Conservation (phyloP, 73 alveolate genomes). For the Tetrahymena thermophila region DNA sequence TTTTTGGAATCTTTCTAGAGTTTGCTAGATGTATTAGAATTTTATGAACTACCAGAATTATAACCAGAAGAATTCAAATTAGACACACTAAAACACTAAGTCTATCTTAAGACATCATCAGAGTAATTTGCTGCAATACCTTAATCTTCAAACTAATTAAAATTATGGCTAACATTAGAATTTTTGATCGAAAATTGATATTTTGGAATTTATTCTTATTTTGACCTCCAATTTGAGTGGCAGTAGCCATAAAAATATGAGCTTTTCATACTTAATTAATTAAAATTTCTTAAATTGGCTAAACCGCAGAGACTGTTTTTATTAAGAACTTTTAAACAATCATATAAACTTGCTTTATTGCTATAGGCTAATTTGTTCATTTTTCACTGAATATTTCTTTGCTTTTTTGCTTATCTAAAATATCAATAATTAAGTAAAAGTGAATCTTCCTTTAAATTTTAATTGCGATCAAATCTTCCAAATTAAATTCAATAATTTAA, state of each 20-base stretch:
- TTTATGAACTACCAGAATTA: neutral
- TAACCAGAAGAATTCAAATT: neutral
- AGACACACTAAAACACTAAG: neutral
- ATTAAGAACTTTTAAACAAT: neutral
- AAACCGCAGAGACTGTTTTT: neutral
- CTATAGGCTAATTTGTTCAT: neutral
- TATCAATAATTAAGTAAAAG: neutral
- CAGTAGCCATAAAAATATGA: neutral
- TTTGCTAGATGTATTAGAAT: neutral
- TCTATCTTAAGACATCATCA: neutral
- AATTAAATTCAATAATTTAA: neutral
- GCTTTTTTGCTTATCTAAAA: neutral
- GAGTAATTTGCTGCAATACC: neutral
- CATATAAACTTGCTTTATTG: neutral
- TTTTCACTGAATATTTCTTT: neutral
- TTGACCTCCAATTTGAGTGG: neutral
- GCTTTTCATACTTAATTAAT: neutral
- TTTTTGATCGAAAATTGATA: neutral
- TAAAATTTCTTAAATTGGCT: neutral
- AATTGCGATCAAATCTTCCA: neutral
- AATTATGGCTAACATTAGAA: neutral
- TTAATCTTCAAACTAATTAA: neutral
- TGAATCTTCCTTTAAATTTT: neutral
- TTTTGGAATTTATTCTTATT: neutral
- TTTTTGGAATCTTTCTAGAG: neutral